These are phyloP conservation scores for Oxytropis ochrocephala DNA, from an alignment of 306 rosid genomes.

Conservation along the genomic window DNA sequence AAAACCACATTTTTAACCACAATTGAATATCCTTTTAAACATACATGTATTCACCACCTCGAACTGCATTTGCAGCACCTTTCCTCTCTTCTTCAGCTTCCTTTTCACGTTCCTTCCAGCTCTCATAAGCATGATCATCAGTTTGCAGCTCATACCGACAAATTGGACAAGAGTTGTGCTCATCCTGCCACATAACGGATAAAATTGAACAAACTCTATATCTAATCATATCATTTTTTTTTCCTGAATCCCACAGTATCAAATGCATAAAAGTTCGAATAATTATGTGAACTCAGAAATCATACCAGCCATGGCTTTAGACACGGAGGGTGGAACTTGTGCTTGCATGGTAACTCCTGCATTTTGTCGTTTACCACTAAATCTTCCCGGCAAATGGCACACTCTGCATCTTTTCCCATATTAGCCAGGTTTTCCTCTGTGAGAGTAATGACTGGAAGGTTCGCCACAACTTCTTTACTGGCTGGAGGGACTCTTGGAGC, in stretches of 20 bases:
- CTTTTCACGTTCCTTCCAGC: slow-evolving; percentile 94
- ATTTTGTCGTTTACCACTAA: slow-evolving; percentile 67
- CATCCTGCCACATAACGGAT: slow-evolving; percentile 47
- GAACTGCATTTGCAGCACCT: slow-evolving; percentile 87
- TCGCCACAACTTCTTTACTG: slow-evolving; percentile 86
- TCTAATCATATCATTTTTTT: background rate
- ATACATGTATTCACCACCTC: slow-evolving; percentile 97
- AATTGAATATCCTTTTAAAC: slow-evolving; percentile 37
- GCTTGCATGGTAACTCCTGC: slow-evolving; percentile 99
- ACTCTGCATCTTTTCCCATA: slow-evolving; percentile 70
- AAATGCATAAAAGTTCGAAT: background rate
- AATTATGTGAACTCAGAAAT: background rate
- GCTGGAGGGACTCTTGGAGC: slow-evolving; percentile 88
- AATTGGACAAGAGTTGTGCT: slow-evolving; percentile 83
- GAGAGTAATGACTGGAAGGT: slow-evolving; percentile 68
- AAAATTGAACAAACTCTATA: background rate
- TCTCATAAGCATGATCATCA: slow-evolving; percentile 82
- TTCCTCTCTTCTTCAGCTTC: slow-evolving; percentile 95
- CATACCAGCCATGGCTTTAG: slow-evolving; percentile 96
- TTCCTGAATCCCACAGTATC: background rate
- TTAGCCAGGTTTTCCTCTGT: slow-evolving; percentile 59
- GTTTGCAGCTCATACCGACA: slow-evolving; percentile 87
- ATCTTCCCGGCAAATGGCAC: slow-evolving; percentile 88
- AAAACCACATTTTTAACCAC: background rate
- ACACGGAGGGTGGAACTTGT: slow-evolving; percentile 91